These are phyloP conservation scores for Hemileia vastatrix DNA, from an alignment of 1,284 basidiomycete genomes.

Conservation along the genomic window DNA sequence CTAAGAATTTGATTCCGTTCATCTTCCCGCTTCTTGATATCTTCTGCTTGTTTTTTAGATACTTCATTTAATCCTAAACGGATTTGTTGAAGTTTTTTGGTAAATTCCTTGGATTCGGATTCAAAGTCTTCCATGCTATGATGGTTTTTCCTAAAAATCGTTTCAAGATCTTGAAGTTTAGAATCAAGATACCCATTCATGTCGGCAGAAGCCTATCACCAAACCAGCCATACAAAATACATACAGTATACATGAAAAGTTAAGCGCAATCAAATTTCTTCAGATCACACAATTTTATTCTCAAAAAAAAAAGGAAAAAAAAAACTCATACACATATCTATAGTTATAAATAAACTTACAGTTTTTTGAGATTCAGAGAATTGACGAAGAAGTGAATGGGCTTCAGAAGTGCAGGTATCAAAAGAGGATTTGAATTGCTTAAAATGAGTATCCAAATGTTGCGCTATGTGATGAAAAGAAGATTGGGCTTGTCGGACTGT, in stretches of 20 bases:
- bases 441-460: no score
- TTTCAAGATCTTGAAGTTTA: constrained; percentile 12
- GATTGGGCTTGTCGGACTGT: background rate
- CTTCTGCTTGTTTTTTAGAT: no score
- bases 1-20: constrained; percentile 11
- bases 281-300: background rate
- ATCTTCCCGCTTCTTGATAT: no score
- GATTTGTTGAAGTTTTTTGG: no score
- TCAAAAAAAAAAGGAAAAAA: background rate
- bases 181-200: constrained; percentile 12
- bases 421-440: no score
- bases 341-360: no score
- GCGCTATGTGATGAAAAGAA: no score
- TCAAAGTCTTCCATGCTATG: constrained; percentile 12
- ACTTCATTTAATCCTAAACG: no score
- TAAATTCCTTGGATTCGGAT: constrained; percentile 8
- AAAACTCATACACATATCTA: no score
- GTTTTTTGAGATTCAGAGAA: no score
- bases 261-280: background rate
- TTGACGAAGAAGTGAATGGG: no score
- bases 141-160: constrained; percentile 4
- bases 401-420: no score
- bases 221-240: background rate
- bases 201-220: constrained; percentile 21
- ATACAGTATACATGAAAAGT: background rate